Evolutionary conservation across 768 basidiomycete species (phyloP).

Genomic region (Lentinula raphanica): DNA sequence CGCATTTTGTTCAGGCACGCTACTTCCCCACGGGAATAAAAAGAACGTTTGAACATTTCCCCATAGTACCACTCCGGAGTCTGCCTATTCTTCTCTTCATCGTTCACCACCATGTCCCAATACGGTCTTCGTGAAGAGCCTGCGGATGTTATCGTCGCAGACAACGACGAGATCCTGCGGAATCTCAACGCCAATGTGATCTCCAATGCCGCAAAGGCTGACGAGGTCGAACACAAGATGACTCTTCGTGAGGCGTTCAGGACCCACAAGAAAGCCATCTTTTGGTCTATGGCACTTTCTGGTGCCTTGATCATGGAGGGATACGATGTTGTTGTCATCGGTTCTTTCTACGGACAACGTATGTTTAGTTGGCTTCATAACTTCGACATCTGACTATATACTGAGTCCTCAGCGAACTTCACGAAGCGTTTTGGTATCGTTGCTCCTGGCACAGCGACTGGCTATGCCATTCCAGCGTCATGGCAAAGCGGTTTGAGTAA

Average conservation of each 20-base stretch:
- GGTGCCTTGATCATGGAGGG: conserved; percentile 20
- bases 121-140: background rate
- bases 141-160: conserved; percentile 36
- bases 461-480: conserved; percentile 12
- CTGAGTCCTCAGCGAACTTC: conserved; percentile 7
- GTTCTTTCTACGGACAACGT: conserved; percentile 5
- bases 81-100: background rate
- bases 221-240: conserved; percentile 16
- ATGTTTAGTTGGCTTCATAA: conserved; percentile 4
- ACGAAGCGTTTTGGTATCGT: conserved; percentile 15
- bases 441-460: conserved; percentile 8
- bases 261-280: conserved; percentile 17
- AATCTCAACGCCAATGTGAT: conserved; percentile 14
- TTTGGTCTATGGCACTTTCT: conserved; percentile 19
- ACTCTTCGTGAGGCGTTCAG: conserved; percentile 14
- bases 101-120: background rate
- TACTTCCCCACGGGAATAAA: background rate
- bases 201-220: conserved; percentile 14
- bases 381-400: conserved; percentile 10
- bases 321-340: conserved; percentile 19
- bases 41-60: background rate
- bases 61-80: background rate
- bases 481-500: conserved; percentile 19
- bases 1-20: background rate
- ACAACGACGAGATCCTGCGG: conserved; percentile 11